Evolutionary conservation across 2,329 filamentous ascomycete genomes (phyloP), one percentile per base, ranked within the genome.

Genomic region (Lasiodiplodia hormozganensis): DNA sequence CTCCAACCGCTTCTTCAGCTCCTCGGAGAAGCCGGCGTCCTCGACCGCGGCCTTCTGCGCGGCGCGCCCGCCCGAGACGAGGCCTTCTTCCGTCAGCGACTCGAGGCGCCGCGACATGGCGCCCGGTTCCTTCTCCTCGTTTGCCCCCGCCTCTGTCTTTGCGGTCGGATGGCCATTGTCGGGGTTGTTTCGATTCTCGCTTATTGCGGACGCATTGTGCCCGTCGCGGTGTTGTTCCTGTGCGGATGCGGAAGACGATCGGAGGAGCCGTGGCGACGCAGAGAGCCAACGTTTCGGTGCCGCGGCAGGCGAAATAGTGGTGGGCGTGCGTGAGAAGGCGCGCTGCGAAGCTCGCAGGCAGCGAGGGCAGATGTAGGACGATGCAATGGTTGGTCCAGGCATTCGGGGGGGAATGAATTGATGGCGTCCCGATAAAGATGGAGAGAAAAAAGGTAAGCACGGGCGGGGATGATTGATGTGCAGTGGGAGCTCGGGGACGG

Each of bases 21-120:
- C 87, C 62, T 88, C 86, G 69, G 85, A 88, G 78, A 90, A 90
- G 58, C 87, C 87, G 34, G 86, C 87, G 70, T 89, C 86, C 72
- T 86, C 80, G n/a, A 90, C 82, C 60, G 85, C 85, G 57, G 85
- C 84, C 72, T 85, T 88, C 57, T 79, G 81, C 38, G 87, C 85
- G 67, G 85, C 83, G 69, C 84, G 83, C 34, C 86, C 85, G 38
- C 86, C 86, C 64, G 83, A 82, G 56, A 86, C 81, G 34, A 90
- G 78, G 18, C 82, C 82, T 70, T 89, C 84, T 70, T 90, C 87
- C 53, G 85, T 88, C 86, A 90, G 86, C 69, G 86, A 82, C 4
- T 84, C 82, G 68, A 90, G 77, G 21, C 87, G 82, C 21, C 86
- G 80, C 2, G 85, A 85, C 84, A 90, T 86, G 23, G 88, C 87